Percentiles rank a stretch among this genome's conserved stretches.
Evolutionary conservation across 1,284 basidiomycete genomes (phyloP).

Genomic region (Spongiforma sp.): DNA sequence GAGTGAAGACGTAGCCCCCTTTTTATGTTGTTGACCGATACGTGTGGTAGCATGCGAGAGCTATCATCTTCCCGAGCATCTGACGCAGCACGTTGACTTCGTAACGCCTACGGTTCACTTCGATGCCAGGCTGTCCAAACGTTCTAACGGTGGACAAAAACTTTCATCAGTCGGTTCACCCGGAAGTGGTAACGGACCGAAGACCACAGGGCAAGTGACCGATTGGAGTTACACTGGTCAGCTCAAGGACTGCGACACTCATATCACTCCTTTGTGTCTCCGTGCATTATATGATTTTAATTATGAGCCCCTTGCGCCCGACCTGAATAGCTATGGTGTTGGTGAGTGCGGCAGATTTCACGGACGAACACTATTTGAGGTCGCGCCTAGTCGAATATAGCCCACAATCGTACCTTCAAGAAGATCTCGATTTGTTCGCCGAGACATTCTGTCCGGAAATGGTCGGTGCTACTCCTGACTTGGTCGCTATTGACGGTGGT

Average conservation of each 20-base stretch:
- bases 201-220: conserved; percentile 38
- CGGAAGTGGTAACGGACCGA: conserved; percentile 37
- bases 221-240: conserved; percentile 24
- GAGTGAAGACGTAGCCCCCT: conserved; percentile 7
- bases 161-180: conserved; percentile 37
- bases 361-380: background rate
- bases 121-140: conserved; percentile 35
- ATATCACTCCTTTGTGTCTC: conserved; percentile 52
- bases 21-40: background rate
- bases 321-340: conserved; percentile 56
- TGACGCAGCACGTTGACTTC: conserved; percentile 50
- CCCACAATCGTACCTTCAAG: conserved; percentile 50
- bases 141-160: background rate
- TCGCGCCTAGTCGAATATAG: conserved; percentile 50
- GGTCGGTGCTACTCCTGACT: conserved; percentile 40
- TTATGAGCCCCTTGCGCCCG: conserved; percentile 44
- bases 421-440: conserved; percentile 53
- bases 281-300: conserved; percentile 51
- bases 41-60: conserved; percentile 44
- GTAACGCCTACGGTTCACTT: conserved; percentile 53
- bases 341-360: conserved; percentile 36
- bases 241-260: conserved; percentile 45
- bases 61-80: conserved; percentile 49
- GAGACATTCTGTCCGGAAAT: conserved; percentile 40
- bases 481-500: conserved; percentile 54